Conservation (phyloP, 805 yeast species). For the Suhomyces prunicola region DNA sequence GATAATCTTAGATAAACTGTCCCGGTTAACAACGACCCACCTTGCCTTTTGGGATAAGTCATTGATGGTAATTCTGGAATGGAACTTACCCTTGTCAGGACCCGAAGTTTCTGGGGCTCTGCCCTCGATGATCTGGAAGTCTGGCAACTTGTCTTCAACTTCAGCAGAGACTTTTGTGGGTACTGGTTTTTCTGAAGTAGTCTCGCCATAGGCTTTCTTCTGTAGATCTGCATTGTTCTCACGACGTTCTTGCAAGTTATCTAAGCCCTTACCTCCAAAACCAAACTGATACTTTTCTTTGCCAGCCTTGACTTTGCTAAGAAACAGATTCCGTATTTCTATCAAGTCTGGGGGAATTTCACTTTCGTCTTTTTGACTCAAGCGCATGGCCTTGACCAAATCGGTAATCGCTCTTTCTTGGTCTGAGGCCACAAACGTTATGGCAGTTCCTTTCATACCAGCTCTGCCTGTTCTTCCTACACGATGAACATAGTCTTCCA, state of each 20-base stretch:
- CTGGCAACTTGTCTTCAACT: conserved; percentile 25
- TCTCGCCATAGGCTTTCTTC: conserved; percentile 42
- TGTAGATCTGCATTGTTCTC: conserved; percentile 50
- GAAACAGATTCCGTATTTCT: conserved; percentile 52
- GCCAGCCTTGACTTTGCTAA: conserved; percentile 62
- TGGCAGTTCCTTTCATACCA: conserved; percentile 60
- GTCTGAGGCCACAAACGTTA: conserved; percentile 59
- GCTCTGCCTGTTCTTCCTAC: conserved; percentile 97
- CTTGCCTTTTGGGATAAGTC: conserved; percentile 81
- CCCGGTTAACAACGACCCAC: conserved; percentile 72
- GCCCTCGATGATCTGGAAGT: conserved; percentile 49
- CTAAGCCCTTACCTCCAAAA: conserved; percentile 91
- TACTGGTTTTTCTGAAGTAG: not conserved
- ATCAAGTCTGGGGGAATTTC: conserved; percentile 51
- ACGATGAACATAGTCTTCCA: conserved; percentile 95
- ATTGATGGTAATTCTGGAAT: conserved; percentile 71
- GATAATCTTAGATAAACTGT: conserved; percentile 57
- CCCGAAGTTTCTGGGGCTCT: conserved; percentile 52
- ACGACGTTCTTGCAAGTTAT: conserved; percentile 64
- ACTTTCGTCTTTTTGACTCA: conserved; percentile 44
- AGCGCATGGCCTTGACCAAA: conserved; percentile 62
- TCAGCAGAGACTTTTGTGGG: conserved; percentile 4
- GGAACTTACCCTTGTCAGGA: conserved; percentile 54
- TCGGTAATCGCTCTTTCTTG: conserved; percentile 68
- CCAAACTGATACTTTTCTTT: conserved; percentile 67